Conservation (phyloP, 768 basidiomycete species). For the Crucibulum laeve region DNA sequence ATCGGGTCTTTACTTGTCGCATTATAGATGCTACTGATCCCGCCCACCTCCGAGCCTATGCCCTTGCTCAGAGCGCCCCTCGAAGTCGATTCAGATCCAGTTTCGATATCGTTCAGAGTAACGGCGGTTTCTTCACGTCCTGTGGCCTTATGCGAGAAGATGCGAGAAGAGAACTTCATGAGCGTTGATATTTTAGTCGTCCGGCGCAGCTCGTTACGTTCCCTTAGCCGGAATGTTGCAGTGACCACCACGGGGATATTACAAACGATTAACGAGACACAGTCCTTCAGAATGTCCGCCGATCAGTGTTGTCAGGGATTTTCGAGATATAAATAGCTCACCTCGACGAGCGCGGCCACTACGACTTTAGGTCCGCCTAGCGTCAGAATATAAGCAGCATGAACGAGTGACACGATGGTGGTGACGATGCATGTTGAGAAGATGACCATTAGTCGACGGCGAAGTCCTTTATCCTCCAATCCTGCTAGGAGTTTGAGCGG, state of each 20-base stretch:
- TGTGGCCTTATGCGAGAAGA: not conserved
- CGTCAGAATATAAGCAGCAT: conserved; percentile 35
- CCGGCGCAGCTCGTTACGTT: not conserved
- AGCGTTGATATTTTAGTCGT: not conserved
- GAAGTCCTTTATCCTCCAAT: conserved; percentile 10
- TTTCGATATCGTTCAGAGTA: too few relatives aligned
- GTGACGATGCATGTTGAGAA: conserved; percentile 53
- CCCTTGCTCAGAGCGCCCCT: too few relatives aligned
- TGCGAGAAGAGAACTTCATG: not conserved
- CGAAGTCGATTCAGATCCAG: too few relatives aligned
- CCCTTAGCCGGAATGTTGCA: conserved; percentile 18
- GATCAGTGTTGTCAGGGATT: not conserved
- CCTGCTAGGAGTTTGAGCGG: conserved; percentile 10
- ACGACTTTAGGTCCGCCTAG: conserved; percentile 22
- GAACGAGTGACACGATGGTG: conserved; percentile 42
- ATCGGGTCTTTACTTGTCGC: too few relatives aligned
- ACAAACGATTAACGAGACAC: conserved; percentile 31
- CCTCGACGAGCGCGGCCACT: conserved; percentile 41
- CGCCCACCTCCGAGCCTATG: too few relatives aligned
- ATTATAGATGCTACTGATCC: too few relatives aligned
- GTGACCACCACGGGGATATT: conserved; percentile 31
- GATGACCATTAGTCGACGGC: conserved; percentile 31
- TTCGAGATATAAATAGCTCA: conserved; percentile 8
- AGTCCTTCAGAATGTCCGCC: conserved; percentile 22
- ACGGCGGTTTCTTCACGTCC: too few relatives aligned